phyloP scores from a whole-genome alignment of 2,329 filamentous ascomycete genomes.

The Diaporthe vaccinii region DNA sequence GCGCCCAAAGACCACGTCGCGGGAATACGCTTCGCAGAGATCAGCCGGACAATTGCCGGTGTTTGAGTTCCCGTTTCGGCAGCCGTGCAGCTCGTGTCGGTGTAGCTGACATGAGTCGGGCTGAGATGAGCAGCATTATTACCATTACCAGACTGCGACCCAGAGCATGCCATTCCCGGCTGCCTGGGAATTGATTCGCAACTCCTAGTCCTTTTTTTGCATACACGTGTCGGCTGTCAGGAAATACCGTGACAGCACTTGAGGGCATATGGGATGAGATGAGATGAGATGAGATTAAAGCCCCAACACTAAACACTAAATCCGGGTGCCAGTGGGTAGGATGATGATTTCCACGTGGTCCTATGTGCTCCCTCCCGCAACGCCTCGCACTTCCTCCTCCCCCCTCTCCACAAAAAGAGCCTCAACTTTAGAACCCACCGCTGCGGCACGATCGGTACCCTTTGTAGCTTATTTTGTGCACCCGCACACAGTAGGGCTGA shows the following conservation, averaged over 20 bases:
- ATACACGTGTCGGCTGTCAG: neutral
- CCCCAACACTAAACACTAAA: conserved; percentile 10
- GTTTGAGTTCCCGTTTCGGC: conserved; percentile 24
- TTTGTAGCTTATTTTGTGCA: conserved; percentile 30
- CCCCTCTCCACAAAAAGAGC: conserved; percentile 24
- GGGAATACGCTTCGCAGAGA: conserved; percentile 4
- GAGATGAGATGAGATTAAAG: conserved; percentile 17
- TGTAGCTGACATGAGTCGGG: conserved; percentile 17
- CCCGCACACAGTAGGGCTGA: conserved; percentile 24
- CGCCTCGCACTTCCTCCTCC: neutral
- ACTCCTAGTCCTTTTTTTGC: neutral
- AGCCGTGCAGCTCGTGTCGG: conserved; percentile 24
- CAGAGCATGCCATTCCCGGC: neutral
- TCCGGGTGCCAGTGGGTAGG: neutral
- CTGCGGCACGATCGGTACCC: conserved; percentile 17
- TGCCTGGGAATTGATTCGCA: neutral
- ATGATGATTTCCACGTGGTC: conserved; percentile 22
- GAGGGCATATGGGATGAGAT: conserved; percentile 12
- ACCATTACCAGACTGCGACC: neutral
- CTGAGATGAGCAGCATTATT: conserved; percentile 14
- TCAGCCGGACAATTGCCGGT: conserved; percentile 11
- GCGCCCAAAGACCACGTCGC: neutral
- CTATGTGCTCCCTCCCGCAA: neutral
- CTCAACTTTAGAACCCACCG: conserved; percentile 23
- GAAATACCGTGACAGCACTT: neutral